Conservation (phyloP, 176 grass and related monocot genomes). For the Rhynchospora pubera region DNA sequence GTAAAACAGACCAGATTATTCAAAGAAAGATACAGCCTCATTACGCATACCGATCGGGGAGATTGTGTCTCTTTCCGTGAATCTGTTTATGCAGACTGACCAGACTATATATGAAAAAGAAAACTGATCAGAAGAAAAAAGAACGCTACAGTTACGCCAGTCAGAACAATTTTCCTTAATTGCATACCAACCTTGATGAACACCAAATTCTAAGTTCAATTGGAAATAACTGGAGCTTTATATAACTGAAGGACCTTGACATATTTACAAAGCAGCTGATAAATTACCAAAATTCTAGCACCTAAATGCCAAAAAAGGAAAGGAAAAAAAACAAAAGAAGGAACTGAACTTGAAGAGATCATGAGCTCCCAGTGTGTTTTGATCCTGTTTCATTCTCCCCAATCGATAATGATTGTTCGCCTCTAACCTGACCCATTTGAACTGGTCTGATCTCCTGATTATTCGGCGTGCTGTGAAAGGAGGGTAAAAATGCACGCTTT, state of each 20-base stretch:
- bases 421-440: conserved; percentile 30
- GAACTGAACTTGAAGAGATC: conserved; percentile 16
- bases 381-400: conserved; percentile 20
- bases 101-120: background rate
- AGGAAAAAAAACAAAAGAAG: background rate
- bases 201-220: background rate
- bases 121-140: background rate
- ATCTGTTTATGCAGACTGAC: background rate
- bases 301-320: background rate
- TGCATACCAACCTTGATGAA: background rate
- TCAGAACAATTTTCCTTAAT: background rate
- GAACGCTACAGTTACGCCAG: background rate
- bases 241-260: background rate
- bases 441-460: conserved; percentile 36
- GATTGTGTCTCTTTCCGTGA: background rate
- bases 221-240: background rate
- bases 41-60: too few relatives aligned
- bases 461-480: conserved; percentile 23
- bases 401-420: conserved; percentile 20
- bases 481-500: conserved; percentile 43
- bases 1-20: too few relatives aligned
- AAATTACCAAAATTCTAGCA: conserved; percentile 18
- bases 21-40: too few relatives aligned
- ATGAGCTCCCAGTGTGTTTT: conserved; percentile 36
- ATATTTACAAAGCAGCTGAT: background rate